Base-by-base conservation (phyloP, 1,284 basidiomycete genomes). In the Moesziomyces aphidis region DNA sequence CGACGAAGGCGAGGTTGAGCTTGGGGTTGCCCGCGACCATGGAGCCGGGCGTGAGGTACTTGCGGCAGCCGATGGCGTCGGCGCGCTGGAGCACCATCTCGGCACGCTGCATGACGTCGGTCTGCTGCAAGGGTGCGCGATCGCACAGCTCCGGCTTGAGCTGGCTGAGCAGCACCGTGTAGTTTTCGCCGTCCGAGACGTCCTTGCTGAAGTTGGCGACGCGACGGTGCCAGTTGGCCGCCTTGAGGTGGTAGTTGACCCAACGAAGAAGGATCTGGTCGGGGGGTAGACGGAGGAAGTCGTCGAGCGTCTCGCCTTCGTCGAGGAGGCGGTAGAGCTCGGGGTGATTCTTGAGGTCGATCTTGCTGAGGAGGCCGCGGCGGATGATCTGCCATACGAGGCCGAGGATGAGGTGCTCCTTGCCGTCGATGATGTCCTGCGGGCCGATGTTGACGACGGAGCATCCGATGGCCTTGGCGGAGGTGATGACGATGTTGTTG, bases 401-500 rank as follows among this genome's bases (percentile, higher is more conserved):
- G 42, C 97, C 96, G n/a, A 99, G 90, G 73, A 99, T 98, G 51
- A 99, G 89, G 86, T 98, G 96, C 85, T 99, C 96, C 64, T 93
- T 89, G 9, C 96, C 95, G 72, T 97, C 95, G 50, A 94, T 90
- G 63, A 99, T 88, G 86, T 99, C 96, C 22, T 90, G 89, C 0
- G 96, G 92, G 42, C 97, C 96, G 76, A 99, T 97, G 87, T 99
- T 99, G 85, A 99, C 96, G 55, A 98, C 95, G 9, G 93, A 95
- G 85, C 97, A 97, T 42, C 96, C 96, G 77, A 99, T 98, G 85
- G 93, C 96, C 86, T 97, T 96, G 47, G 96, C 91, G 36, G 97
- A 99, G 11, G 93, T 93, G 86, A 99, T 97, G 84, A 99, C 96
- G 80, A 99, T 96, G 87, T 98, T 99, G 88, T 99, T 98, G 88